Evolutionary conservation across 106 monocot species (phyloP).

Genomic region (Phalaenopsis aphrodite): DNA sequence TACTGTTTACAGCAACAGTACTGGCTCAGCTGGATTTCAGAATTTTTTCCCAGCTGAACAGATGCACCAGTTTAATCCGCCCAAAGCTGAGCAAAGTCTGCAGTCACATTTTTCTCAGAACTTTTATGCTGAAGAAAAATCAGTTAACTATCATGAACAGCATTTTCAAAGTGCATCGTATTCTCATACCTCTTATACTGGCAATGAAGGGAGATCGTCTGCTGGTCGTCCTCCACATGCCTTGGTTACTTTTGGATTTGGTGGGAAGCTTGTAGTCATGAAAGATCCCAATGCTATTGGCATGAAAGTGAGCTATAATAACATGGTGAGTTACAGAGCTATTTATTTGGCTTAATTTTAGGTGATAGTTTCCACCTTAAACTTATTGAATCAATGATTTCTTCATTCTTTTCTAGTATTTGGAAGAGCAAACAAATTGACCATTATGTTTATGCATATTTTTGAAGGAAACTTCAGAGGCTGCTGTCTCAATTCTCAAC

Average conservation of each 20-base stretch:
- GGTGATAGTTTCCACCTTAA: background rate
- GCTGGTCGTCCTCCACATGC: conserved; percentile 87
- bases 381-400: background rate
- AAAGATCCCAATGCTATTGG: conserved; percentile 28
- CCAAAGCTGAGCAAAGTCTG: conserved; percentile 21
- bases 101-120: conserved; percentile 31
- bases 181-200: conserved; percentile 24
- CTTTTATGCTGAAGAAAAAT: conserved; percentile 28
- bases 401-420: background rate
- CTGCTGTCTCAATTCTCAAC: conserved; percentile 50
- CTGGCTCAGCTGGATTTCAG: conserved; percentile 20
- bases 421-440: background rate
- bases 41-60: conserved; percentile 36
- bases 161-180: conserved; percentile 22
- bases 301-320: conserved; percentile 31
- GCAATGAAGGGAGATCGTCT: conserved; percentile 57
- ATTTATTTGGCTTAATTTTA: background rate
- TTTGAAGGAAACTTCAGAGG: conserved; percentile 34
- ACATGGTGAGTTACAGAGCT: conserved; percentile 29
- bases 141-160: conserved; percentile 36
- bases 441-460: background rate
- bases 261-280: conserved; percentile 86
- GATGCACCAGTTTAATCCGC: conserved; percentile 27
- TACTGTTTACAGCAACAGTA: conserved; percentile 15
- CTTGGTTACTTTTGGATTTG: conserved; percentile 88